Conservation (phyloP, 305 asterid genomes). For the Caryopteris hybrid region DNA sequence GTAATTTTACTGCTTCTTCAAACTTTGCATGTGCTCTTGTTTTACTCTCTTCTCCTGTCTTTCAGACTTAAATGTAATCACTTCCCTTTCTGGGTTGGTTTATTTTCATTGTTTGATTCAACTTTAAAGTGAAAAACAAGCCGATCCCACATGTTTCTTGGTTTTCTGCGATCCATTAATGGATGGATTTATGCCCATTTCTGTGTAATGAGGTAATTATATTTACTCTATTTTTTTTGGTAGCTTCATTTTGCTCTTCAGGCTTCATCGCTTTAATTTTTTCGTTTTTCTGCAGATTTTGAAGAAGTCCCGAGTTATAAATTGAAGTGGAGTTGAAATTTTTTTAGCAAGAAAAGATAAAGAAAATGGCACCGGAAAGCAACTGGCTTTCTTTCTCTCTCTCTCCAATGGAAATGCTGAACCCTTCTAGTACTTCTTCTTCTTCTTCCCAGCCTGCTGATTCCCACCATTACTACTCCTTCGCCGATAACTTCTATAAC, state of each 20-base stretch:
- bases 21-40: conserved; percentile 23
- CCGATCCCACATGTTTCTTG: background rate
- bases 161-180: no score
- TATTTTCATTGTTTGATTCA: conserved; percentile 6
- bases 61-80: background rate
- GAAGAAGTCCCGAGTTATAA: no score
- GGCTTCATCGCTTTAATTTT: background rate
- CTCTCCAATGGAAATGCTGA: conserved; percentile 69
- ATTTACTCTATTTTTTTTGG: background rate
- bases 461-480: conserved; percentile 53
- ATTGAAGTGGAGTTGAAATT: no score
- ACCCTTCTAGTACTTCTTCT: conserved; percentile 29
- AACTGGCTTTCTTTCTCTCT: conserved; percentile 87
- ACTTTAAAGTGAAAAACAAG: background rate
- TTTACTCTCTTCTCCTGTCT: background rate
- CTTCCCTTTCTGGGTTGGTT: background rate
- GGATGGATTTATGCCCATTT: background rate
- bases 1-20: conserved; percentile 22
- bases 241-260: background rate
- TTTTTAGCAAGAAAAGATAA: no score
- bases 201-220: conserved; percentile 17
- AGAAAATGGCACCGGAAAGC: conserved; percentile 80
- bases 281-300: background rate
- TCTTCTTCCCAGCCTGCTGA: conserved; percentile 34
- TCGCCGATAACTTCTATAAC: conserved; percentile 68